phyloP scores from a whole-genome alignment of 352 stramenopile genomes.

The Phytophthora pinifolia region DNA sequence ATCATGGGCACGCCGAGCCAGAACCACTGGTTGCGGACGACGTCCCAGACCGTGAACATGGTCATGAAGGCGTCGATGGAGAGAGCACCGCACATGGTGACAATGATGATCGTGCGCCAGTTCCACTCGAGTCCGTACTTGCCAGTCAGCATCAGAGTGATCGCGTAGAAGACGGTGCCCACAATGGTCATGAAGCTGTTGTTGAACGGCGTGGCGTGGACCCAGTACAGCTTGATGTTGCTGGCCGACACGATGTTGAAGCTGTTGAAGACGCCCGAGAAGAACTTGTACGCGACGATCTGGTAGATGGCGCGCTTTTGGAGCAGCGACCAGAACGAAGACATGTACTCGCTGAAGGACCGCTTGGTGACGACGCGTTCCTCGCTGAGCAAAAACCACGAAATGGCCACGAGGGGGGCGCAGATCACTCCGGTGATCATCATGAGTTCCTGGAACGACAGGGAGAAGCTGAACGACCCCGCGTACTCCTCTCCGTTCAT shows the following conservation, averaged over 20 bases:
- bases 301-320: slow-evolving; percentile 59
- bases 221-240: slow-evolving; percentile 55
- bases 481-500: slow-evolving; percentile 47
- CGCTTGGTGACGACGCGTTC: slow-evolving; percentile 24
- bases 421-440: slow-evolving; percentile 34
- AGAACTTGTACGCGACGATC: slow-evolving; percentile 32
- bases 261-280: slow-evolving; percentile 54
- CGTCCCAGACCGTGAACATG: slow-evolving; percentile 48
- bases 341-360: slow-evolving; percentile 33
- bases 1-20: slow-evolving; percentile 54
- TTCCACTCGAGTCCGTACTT: slow-evolving; percentile 55
- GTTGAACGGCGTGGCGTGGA: slow-evolving; percentile 44
- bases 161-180: slow-evolving; percentile 39
- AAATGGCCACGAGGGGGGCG: slow-evolving; percentile 27
- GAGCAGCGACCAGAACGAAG: slow-evolving; percentile 45
- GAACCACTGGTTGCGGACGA: slow-evolving; percentile 59
- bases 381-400: slow-evolving; percentile 38
- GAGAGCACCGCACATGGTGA: slow-evolving; percentile 37
- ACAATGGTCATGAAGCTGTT: slow-evolving; percentile 47
- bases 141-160: slow-evolving; percentile 35
- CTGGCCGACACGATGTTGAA: slow-evolving; percentile 53
- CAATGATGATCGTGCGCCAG: slow-evolving; percentile 40
- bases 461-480: slow-evolving; percentile 36
- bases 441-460: slow-evolving; percentile 47
- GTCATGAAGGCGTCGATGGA: slow-evolving; percentile 46